A percentile compares a stretch with the other conserved stretches of the same genome.
These are phyloP conservation scores for Aschersonia sp. DNA, from an alignment of 2,329 filamentous ascomycete genomes.

Conservation along the genomic window DNA sequence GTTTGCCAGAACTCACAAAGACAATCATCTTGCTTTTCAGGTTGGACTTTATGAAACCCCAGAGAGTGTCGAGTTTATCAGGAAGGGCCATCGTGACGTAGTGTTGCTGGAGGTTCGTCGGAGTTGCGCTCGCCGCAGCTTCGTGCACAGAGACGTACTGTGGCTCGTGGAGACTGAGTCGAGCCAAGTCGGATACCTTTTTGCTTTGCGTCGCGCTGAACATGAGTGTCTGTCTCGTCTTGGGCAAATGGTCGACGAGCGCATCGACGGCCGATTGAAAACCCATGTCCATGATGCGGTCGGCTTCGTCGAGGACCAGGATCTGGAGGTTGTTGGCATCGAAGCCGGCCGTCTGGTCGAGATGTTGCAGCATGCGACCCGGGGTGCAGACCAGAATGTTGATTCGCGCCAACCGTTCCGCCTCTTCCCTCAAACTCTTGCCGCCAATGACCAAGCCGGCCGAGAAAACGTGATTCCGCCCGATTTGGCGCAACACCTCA, in stretches of 20 bases:
- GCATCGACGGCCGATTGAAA: conserved; percentile 86
- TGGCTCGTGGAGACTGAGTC: conserved; percentile 75
- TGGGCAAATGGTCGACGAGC: conserved; percentile 80
- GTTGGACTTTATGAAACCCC: conserved; percentile 81
- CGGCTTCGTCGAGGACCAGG: conserved; percentile 87
- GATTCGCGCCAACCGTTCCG: conserved; percentile 75
- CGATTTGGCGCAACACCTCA: conserved; percentile 80
- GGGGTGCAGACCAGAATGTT: conserved; percentile 96
- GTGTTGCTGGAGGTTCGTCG: conserved; percentile 72
- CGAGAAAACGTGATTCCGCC: conserved; percentile 77
- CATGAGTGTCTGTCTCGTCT: conserved; percentile 73
- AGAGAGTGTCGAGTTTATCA: conserved; percentile 84
- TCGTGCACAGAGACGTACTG: conserved; percentile 95
- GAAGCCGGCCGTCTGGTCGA: conserved; percentile 84
- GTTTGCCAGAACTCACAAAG: conserved; percentile 88
- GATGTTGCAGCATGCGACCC: conserved; percentile 84
- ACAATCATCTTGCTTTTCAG: conserved; percentile 91
- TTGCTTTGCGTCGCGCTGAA: conserved; percentile 96
- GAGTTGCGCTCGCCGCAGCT: conserved; percentile 63
- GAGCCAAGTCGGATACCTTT: conserved; percentile 79
- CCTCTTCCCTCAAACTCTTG: conserved; percentile 76
- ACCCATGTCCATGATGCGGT: conserved; percentile 95
- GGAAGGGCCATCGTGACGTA: conserved; percentile 76
- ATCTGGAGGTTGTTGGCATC: conserved; percentile 86
- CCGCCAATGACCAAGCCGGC: conserved; percentile 90